These are phyloP conservation scores for Uromyces viciae-fabae DNA, from an alignment of 1,284 basidiomycete genomes.

Conservation along the genomic window DNA sequence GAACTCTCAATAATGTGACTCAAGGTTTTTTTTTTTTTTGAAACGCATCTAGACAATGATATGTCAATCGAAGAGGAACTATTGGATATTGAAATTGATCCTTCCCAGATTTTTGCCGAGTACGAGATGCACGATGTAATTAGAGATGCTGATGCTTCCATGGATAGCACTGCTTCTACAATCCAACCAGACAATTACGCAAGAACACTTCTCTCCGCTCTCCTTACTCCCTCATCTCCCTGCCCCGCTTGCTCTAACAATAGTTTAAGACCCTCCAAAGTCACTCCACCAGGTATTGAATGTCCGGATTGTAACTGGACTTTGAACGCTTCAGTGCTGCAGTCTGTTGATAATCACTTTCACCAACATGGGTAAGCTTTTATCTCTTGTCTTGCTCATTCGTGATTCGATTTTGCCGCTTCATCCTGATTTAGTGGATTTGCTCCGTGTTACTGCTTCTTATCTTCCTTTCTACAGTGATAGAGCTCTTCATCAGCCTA, in stretches of 20 bases:
- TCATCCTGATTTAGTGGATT: background rate
- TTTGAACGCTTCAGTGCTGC: background rate
- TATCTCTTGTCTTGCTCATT: background rate
- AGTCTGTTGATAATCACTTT: constrained; percentile 22
- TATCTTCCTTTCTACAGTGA: background rate
- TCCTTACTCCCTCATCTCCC: background rate
- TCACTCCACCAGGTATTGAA: background rate
- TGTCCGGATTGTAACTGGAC: constrained; percentile 2
- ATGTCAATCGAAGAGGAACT: background rate
- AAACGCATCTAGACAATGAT: background rate
- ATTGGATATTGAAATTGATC: background rate
- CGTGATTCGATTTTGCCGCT: background rate
- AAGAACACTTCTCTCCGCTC: background rate
- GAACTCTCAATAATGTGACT: no score
- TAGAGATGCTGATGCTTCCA: constrained; percentile 7
- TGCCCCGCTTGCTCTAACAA: constrained; percentile 7
- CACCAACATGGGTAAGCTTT: constrained; percentile 19
- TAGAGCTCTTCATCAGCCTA: constrained; percentile 12
- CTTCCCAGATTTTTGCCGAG: constrained; percentile 2
- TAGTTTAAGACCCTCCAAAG: background rate
- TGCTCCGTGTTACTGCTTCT: background rate
- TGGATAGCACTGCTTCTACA: background rate
- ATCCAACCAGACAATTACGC: constrained; percentile 3
- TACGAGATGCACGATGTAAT: background rate
- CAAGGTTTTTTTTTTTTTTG: background rate